Evolutionary conservation across 352 stramenopile genomes (phyloP).

Genomic region (Globisporangium apiculatum): DNA sequence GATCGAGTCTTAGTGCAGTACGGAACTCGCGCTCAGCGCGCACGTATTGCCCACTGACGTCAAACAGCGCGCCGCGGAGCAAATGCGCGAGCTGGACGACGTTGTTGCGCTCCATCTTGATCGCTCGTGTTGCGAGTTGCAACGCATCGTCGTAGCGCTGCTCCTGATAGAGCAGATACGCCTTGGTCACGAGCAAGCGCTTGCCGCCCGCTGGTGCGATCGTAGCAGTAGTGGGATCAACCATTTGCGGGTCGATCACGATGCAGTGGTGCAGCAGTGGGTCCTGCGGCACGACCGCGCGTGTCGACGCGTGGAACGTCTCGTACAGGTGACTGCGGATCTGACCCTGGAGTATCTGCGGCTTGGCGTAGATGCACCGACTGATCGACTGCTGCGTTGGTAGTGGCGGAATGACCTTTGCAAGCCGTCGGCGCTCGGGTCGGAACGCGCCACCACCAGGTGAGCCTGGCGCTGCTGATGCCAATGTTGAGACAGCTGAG

Average conservation of each 20-base stretch:
- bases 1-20: constrained; percentile 30
- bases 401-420: constrained; percentile 41
- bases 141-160: constrained; percentile 50
- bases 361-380: constrained; percentile 50
- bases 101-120: constrained; percentile 45
- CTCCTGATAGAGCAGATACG: constrained; percentile 50
- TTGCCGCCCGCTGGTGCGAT: constrained; percentile 18
- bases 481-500: background rate
- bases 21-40: constrained; percentile 45
- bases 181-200: constrained; percentile 42
- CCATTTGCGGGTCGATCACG: constrained; percentile 38
- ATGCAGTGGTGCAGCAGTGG: constrained; percentile 60
- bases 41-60: constrained; percentile 33
- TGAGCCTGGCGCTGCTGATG: background rate
- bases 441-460: constrained; percentile 11
- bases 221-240: constrained; percentile 7
- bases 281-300: constrained; percentile 47
- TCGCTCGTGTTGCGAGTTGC: constrained; percentile 40
- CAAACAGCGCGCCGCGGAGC: constrained; percentile 49
- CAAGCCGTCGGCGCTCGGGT: constrained; percentile 14
- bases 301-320: constrained; percentile 25
- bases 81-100: constrained; percentile 57
- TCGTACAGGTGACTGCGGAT: constrained; percentile 61
- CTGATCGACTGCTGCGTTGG: constrained; percentile 56
- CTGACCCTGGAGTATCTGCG: constrained; percentile 56